Evolutionary conservation across 2,329 filamentous ascomycete species (phyloP), one percentile per base, ranked within the genome.

Genomic region (Coniella vitis): DNA sequence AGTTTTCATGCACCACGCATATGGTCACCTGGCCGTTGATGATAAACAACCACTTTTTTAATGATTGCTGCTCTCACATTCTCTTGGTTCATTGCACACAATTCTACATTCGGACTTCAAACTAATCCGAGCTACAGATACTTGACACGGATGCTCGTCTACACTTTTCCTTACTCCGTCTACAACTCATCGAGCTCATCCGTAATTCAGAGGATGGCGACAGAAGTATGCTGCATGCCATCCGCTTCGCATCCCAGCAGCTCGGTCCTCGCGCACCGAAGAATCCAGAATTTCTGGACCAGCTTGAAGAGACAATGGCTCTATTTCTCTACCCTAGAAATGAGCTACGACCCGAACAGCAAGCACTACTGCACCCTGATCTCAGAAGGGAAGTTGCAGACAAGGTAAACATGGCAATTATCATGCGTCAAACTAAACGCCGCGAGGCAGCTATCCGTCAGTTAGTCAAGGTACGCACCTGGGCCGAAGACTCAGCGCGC

Each of bases 1-100:
- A 78, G 77, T 86, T 90, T 83, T 95, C 91, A 98, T 98, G 93
- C 93, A 98, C 93, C 93, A 98, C 93, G 90, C 93, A 89, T 93
- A 97, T 81, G 76, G 76, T 78, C 81, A 83, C 79, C 75, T 75
- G 81, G 82, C 83, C 80, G 70, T 81, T 93, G 93, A 94, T 94
- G 91, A 97, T 78, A 81, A 83, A 84, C 75, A 80, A 79, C 78
- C 78, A 81, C 76, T 71, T 71, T 69, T 65, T 68, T 55, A 84
- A 90, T 93, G 88, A 94, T 75, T 76, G 60, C 54, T 21, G 45
- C 72, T 66, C 68, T 51, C 54, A 37, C 53, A 35, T 56, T 37
- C 46, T 47, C 41, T 49, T 40, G 48, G 9, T n/a, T 45, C 14
- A 29, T 12, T 63, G 69, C 69, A 66, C 55, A 56, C 45, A 17